These are phyloP conservation scores for Leccinellum luteum DNA, from an alignment of 768 basidiomycete genomes.

Conservation along the genomic window DNA sequence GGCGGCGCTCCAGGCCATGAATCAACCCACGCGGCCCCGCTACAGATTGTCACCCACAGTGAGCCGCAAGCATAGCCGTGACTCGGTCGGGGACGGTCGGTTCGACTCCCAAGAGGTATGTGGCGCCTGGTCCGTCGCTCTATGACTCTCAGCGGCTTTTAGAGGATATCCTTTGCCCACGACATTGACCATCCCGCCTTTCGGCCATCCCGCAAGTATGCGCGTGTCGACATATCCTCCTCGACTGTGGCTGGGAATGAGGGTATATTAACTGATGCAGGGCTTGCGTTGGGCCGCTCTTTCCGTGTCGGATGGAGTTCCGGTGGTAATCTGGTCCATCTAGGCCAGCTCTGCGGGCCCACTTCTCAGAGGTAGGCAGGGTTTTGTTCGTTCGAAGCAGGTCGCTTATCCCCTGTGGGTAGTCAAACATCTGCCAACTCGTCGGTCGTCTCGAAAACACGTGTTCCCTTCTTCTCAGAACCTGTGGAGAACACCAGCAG, in stretches of 20 bases:
- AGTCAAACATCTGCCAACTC: conserved; percentile 61
- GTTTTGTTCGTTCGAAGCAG: conserved; percentile 1
- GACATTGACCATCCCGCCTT: conserved; percentile 64
- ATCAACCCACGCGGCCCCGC: conserved; percentile 38
- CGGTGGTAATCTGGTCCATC: conserved; percentile 68
- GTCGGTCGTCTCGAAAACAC: conserved; percentile 53
- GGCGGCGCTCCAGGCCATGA: conserved; percentile 56
- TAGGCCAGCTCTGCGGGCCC: conserved; percentile 71
- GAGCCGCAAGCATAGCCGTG: conserved; percentile 72
- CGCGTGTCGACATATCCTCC: conserved; percentile 64
- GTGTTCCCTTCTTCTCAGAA: conserved; percentile 40
- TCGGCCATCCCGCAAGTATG: conserved; percentile 78
- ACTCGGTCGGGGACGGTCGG: conserved; percentile 72
- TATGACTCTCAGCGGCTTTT: conserved; percentile 5
- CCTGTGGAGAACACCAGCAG: conserved; percentile 33
- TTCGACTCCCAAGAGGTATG: conserved; percentile 60
- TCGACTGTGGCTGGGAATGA: conserved; percentile 68
- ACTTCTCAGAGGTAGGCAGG: conserved; percentile 48
- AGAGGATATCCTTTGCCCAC: conserved; percentile 81
- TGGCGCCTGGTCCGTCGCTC: conserved; percentile 10
- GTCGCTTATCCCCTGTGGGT: conserved; percentile 8
- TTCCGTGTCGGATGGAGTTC: conserved; percentile 93
- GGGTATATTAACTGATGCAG: conserved; percentile 71
- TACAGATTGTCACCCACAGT: conserved; percentile 37
- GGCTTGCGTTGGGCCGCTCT: conserved; percentile 79